Percentiles rank a stretch among this genome's conserved stretches.
Evolutionary conservation across 768 basidiomycete species (phyloP).

Genomic region (Suillus weaverae): DNA sequence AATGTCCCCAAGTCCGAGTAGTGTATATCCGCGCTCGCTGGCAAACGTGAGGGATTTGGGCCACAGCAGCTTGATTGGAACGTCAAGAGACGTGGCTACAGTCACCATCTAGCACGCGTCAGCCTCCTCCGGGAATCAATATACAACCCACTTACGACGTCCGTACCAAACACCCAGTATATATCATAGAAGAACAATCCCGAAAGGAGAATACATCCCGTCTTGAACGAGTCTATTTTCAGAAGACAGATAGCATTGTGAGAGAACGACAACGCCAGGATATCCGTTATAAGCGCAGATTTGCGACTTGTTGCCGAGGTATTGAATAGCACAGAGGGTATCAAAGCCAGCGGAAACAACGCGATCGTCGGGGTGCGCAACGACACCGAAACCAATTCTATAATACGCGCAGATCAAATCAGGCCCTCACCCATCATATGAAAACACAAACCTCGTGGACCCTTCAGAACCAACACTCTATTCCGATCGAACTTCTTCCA

Average conservation of each 20-base stretch:
- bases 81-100: constrained; percentile 87
- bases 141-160: constrained; percentile 59
- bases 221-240: constrained; percentile 86
- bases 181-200: constrained; percentile 93
- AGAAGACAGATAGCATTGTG: constrained; percentile 78
- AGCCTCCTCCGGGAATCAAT: not conserved
- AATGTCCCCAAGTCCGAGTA: constrained; percentile 93
- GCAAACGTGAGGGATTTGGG: constrained; percentile 62
- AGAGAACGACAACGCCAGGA: constrained; percentile 75
- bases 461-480: constrained; percentile 45
- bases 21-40: constrained; percentile 63
- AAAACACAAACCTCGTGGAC: constrained; percentile 38
- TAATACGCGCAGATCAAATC: constrained; percentile 2
- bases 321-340: constrained; percentile 68
- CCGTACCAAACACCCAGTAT: constrained; percentile 91
- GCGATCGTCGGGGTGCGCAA: constrained; percentile 58
- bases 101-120: constrained; percentile 72
- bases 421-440: not conserved
- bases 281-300: constrained; percentile 74
- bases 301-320: constrained; percentile 44
- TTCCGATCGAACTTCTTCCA: constrained; percentile 61
- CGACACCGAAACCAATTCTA: constrained; percentile 43
- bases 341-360: constrained; percentile 56
- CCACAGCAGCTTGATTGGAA: constrained; percentile 92
- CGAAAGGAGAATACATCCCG: constrained; percentile 77